Conservation (phyloP, 2,329 filamentous ascomycete genomes). For the Mycosphaerella arachidis region DNA sequence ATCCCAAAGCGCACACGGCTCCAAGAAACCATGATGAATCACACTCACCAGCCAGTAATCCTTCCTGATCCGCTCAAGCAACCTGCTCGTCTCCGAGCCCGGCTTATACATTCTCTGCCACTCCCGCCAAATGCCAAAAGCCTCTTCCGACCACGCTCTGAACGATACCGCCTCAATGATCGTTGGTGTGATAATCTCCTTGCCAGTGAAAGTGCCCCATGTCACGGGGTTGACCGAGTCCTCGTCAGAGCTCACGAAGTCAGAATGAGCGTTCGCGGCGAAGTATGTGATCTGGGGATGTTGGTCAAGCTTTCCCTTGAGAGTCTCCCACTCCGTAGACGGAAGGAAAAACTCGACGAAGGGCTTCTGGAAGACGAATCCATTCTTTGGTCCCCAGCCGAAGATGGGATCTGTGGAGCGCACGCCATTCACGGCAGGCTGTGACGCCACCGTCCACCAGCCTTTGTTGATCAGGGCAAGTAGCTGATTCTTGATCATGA, state of each 20-base stretch:
- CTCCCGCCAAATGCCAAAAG: slow-evolving; percentile 90
- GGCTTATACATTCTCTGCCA: slow-evolving; percentile 87
- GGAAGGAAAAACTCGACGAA: slow-evolving; percentile 97
- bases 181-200: slow-evolving; percentile 92
- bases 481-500: slow-evolving; percentile 71
- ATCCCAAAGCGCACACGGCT: slow-evolving; percentile 68
- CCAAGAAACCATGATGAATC: slow-evolving; percentile 74
- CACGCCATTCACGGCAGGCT: slow-evolving; percentile 86
- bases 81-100: slow-evolving; percentile 63
- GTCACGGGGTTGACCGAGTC: slow-evolving; percentile 86
- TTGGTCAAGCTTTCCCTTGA: slow-evolving; percentile 63
- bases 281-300: slow-evolving; percentile 77
- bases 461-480: slow-evolving; percentile 72
- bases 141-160: slow-evolving; percentile 89
- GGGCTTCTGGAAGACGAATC: slow-evolving; percentile 96
- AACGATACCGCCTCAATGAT: slow-evolving; percentile 97
- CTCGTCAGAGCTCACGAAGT: slow-evolving; percentile 64
- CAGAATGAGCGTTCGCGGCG: slow-evolving; percentile 72
- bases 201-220: slow-evolving; percentile 91
- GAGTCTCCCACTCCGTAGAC: slow-evolving; percentile 61
- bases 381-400: slow-evolving; percentile 88
- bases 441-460: slow-evolving; percentile 95
- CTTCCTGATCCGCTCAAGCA: slow-evolving; percentile 63
- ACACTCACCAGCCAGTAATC: slow-evolving; percentile 88
- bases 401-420: slow-evolving; percentile 72